Base-by-base conservation (phyloP, 306 rosid genomes). In the Medicago truncatula region DNA sequence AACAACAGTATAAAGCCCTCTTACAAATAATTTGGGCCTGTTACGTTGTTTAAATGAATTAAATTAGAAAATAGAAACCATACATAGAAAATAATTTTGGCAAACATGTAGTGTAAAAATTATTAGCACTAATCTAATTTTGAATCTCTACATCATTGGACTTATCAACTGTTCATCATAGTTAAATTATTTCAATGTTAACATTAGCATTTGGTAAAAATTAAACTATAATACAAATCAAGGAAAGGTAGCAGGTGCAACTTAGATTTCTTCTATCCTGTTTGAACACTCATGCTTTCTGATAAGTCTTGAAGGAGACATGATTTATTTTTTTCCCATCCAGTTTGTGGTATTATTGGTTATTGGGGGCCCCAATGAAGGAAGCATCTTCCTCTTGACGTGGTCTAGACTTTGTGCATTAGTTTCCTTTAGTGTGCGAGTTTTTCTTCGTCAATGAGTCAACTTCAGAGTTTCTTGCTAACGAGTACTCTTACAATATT, bases 231-330 rank as follows among this genome's bases (percentile, higher is more conserved):
- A 28, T 41, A 80, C 25, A 56, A 71, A 77, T 71, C 64, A 47
- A 81, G 81, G 78, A 73, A 73, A 60, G 66, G 73, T 74, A 69
- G 71, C 70, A 75, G 50, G 46, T 25, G 73, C 72, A 50, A 94
- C 98, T 93, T 84, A 74, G 88, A 85, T 70, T 78, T 85, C 53
- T 80, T 88, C 79, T 79, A 82, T 69, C 87, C 84, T 83, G 75
- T 67, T 56, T 85, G 86, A 79, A 61, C 40, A 73, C 75, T 71
- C 43, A 40, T 70, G 78, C 66, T 78, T 71, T 82, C 85, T n/a
- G n/a, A n/a, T 52, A 34, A 34, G 38, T 3, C 31, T 3, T 28
- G 31, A 28, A 28, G 31, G 4, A 28, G 31, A 28, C 4, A 3
- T 3, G 4, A 28, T 28, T 28, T 28, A n/a, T n/a, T 28, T 1